Evolutionary conservation across 2,329 filamentous ascomycete genomes (phyloP), one percentile per base, ranked within the genome.

Genomic region (Pleoardoris graminearum): DNA sequence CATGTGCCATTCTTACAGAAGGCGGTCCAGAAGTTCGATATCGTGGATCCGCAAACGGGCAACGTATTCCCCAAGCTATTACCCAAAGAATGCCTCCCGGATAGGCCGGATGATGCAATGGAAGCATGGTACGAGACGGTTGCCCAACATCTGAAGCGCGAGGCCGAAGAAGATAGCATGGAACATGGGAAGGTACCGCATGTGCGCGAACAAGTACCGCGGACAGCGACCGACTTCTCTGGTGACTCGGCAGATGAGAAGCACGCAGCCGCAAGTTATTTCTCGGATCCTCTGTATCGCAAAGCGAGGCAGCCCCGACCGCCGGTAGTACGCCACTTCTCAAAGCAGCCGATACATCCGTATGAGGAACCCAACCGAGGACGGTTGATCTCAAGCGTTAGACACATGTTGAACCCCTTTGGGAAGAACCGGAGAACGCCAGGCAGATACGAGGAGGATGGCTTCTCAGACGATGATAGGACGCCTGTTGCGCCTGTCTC

Each of bases 101-200:
- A 80, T 1, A 77, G 83, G 37, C 83, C 91, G 1, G 93, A 97
- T 64, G 76, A 81, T 4, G 87, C 88, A n/a, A 91, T 96, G 75
- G 85, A 91, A 50, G 79, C 81, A 53, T 99, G 94, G 93, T 91
- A 97, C 69, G 85, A 89, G 60, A 79, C 81, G 2, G 92, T 95
- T 51, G 88, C 85, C 30, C 81, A 87, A 53, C 85, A 83, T 60
- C 75, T 96, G 43, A 83, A 85, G 55, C 79, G 82, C 50, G 86
- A 92, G 60, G 83, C 78, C 4, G 77, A 79, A 35, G 65, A 63
- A 19, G 68, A 70, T 70, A 50, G 62, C 30, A 30, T 30, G 67
- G 48, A 54, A 21, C 27, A 27, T 4, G 36, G 53, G 57, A 62
- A 48, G 1, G 52, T 56, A 4, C 50, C 59, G 29, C 51, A 58